Conservation (phyloP, 2,329 filamentous ascomycete species). For the Claviceps citrina region DNA sequence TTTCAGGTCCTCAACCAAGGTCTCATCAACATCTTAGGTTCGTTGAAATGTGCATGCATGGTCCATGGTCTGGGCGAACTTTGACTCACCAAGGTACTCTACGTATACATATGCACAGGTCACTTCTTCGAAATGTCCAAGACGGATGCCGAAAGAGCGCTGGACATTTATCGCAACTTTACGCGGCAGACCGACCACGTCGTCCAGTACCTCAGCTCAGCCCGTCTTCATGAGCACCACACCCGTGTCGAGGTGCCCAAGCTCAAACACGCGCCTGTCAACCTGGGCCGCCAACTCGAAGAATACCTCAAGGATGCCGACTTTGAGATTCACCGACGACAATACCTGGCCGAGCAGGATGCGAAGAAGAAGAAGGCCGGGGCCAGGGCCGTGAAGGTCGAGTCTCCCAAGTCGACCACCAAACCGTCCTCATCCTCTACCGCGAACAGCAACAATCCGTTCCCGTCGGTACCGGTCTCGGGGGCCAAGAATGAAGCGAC, state of each 20-base stretch:
- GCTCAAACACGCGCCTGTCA: conserved; percentile 90
- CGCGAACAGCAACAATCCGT: conserved; percentile 25
- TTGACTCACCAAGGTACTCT: conserved; percentile 2
- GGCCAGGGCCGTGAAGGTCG: conserved; percentile 18
- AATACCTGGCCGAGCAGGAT: conserved; percentile 80
- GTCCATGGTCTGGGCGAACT: conserved; percentile 2
- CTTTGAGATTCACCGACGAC: conserved; percentile 82
- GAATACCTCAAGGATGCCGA: conserved; percentile 91
- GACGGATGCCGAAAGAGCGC: conserved; percentile 77
- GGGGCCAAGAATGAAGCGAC: conserved; percentile 24
- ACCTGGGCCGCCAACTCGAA: conserved; percentile 74
- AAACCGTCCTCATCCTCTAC: conserved; percentile 20
- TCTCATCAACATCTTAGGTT: conserved; percentile 90
- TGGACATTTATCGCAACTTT: conserved; percentile 85
- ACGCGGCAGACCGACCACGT: conserved; percentile 84
- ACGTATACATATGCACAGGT: conserved; percentile 40
- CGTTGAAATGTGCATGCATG: conserved; percentile 14
- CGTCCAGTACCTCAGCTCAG: conserved; percentile 75
- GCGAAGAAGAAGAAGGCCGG: conserved; percentile 40
- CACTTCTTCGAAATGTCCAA: conserved; percentile 98
- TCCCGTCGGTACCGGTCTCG: conserved; percentile 23
- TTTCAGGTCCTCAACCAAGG: conserved; percentile 95
- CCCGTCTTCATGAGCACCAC: conserved; percentile 79
- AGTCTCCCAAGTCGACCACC: conserved; percentile 17
- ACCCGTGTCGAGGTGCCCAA: conserved; percentile 91